phyloP scores from a whole-genome alignment of 2,329 filamentous ascomycete genomes.

The Ophiostoma fasciatum region DNA sequence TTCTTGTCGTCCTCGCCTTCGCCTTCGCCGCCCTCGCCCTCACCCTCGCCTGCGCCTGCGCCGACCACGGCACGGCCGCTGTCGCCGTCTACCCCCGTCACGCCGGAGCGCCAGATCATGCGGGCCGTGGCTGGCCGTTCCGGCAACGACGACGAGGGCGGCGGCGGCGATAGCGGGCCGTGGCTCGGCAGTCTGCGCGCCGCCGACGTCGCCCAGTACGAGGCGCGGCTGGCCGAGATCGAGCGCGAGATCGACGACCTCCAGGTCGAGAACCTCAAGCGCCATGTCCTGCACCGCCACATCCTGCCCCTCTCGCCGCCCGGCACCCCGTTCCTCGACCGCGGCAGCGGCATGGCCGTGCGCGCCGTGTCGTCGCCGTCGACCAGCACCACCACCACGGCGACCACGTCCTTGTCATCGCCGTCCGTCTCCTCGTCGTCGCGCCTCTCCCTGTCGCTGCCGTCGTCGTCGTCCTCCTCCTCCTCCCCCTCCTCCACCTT shows the following conservation, averaged over 20 bases:
- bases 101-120: slow-evolving; percentile 7
- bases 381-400: no score
- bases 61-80: not conserved
- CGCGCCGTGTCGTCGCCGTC: slow-evolving; percentile 20
- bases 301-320: slow-evolving; percentile 45
- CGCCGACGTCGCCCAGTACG: slow-evolving; percentile 50
- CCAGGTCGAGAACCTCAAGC: slow-evolving; percentile 77
- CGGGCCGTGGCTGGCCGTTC: not conserved
- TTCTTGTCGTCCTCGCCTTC: slow-evolving; percentile 1
- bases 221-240: slow-evolving; percentile 61
- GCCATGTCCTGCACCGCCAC: slow-evolving; percentile 70
- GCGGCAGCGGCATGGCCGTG: no score
- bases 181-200: slow-evolving; percentile 61
- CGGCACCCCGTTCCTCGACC: slow-evolving; percentile 21
- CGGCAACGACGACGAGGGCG: no score
- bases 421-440: no score
- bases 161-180: slow-evolving; percentile 13
- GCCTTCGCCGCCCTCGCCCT: slow-evolving; percentile 2
- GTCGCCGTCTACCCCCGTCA: slow-evolving; percentile 2
- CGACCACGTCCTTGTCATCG: no score
- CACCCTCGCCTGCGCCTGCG: slow-evolving; percentile 2
- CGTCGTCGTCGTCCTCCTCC: no score
- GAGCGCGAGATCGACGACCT: slow-evolving; percentile 51
- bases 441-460: no score
- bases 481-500: slow-evolving; percentile 31